Evolutionary conservation across 305 asterid species (phyloP), one percentile per base, ranked within the genome.

Genomic region (Fraxinus paxiana): DNA sequence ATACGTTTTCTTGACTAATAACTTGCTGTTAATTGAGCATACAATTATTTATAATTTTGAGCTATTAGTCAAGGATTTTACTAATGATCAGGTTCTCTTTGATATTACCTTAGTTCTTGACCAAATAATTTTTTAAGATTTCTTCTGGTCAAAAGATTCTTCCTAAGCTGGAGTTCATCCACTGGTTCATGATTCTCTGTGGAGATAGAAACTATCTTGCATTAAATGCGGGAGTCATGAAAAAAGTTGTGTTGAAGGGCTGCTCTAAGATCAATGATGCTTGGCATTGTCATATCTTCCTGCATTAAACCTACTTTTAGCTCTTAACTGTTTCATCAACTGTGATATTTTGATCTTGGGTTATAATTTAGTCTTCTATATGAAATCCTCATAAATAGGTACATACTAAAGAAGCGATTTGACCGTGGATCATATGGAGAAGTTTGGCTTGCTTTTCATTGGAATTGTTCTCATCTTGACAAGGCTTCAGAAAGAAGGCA

Each of bases 361-460:
- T 37, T 51, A 0, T 37, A 82, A 34, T 12, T 37, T 63, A n/a
- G 46, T 71, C 20, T 30, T 73, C 46, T 10, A 28, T 3, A 24
- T 31, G 31, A 80, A 54, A 76, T 76, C 76, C 56, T 70, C 12
- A 12, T 48, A 22, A 35, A 20, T 83, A 96, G 99, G 88, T 96
- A 96, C 92, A 93, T 93, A 85, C 83, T 96, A 43, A 96, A 96
- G 90, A 96, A 94, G 89, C 91, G 95, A 90, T 96, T 92, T 91
- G 98, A 85, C 79, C 98, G 97, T 79, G 99, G 99, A 85, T 94
- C 98, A 43, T 96, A 85, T 87, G 99, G 99, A 79, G 99, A 96
- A 91, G 99, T 96, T 88, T 96, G 99, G 99, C 92, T 96, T 81
- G 99, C 99, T 86, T 93, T 96, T 87, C 88, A 88, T 76, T 96